Conservation (phyloP, 805 yeast species). For the Yamadazyma olivae region DNA sequence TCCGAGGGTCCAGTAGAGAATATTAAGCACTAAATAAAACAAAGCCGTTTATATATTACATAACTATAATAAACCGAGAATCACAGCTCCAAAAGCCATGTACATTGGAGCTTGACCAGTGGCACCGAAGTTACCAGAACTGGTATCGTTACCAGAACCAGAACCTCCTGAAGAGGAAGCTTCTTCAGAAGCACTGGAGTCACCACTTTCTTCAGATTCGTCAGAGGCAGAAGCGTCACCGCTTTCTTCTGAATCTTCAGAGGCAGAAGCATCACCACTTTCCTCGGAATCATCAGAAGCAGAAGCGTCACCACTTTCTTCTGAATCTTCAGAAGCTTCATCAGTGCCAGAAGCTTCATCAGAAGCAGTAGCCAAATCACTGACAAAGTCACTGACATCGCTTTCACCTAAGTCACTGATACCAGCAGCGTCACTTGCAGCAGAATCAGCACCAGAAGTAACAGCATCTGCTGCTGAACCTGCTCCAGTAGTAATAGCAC, state of each 20-base stretch:
- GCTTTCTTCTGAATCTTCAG: slow-evolving; percentile 14
- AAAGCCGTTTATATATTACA: too few species aligned
- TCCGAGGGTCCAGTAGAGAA: too few species aligned
- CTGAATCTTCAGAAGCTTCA: slow-evolving; percentile 17
- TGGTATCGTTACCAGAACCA: slow-evolving; percentile 10
- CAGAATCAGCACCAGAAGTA: slow-evolving; percentile 10
- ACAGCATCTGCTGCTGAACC: slow-evolving; percentile 12
- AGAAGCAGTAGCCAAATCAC: too few species aligned
- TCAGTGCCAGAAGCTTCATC: too few species aligned
- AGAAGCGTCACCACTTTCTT: slow-evolving; percentile 1
- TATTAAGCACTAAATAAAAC: too few species aligned
- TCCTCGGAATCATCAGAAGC: slow-evolving; percentile 6
- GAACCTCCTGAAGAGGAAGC: slow-evolving; percentile 15
- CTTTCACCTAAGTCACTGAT: slow-evolving; percentile 8
- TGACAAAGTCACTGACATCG: slow-evolving; percentile 17
- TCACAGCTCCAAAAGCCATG: slow-evolving; percentile 16
- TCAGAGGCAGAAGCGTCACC: slow-evolving; percentile 4
- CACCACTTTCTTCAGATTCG: slow-evolving; percentile 7
- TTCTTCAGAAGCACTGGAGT: slow-evolving; percentile 9
- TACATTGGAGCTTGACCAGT: slow-evolving; percentile 15
- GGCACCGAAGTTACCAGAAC: slow-evolving; percentile 12
- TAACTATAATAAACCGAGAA: slow-evolving; percentile 17
- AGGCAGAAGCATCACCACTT: slow-evolving; percentile 14
- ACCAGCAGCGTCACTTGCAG: slow-evolving; percentile 10
- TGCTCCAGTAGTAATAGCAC: slow-evolving; percentile 11